Evolutionary conservation across 2,329 filamentous ascomycete species (phyloP).

Genomic region (Hypomyces perniciosus): DNA sequence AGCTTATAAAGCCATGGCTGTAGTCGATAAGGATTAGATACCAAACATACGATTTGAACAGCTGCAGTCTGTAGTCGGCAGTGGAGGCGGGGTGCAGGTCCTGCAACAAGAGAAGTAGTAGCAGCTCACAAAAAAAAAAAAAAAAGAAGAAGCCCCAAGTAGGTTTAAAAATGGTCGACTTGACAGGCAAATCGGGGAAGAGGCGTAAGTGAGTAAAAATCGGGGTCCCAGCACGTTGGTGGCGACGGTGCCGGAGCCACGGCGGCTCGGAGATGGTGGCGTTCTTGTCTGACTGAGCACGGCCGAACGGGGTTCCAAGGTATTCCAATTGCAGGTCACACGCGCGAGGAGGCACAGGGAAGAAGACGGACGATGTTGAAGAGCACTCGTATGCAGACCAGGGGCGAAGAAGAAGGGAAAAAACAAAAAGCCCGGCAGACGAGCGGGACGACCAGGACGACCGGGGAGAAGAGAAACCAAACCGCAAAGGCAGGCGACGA

Average conservation of each 20-base stretch:
- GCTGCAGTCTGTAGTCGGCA: no score
- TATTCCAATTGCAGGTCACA: background rate
- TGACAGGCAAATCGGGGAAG: background rate
- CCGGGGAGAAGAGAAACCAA: background rate
- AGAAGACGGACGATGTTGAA: background rate
- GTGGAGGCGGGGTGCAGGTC: no score
- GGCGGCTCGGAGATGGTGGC: slow-evolving; percentile 7
- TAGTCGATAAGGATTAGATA: background rate
- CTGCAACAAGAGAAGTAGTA: no score
- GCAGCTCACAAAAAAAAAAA: background rate
- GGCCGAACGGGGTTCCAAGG: background rate
- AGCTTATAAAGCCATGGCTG: slow-evolving; percentile 6
- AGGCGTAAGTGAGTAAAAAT: background rate
- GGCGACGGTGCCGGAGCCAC: slow-evolving; percentile 10
- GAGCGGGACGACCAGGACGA: background rate
- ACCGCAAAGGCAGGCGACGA: background rate
- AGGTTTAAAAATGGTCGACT: background rate
- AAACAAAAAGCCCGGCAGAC: background rate
- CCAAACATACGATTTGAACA: background rate
- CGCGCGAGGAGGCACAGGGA: slow-evolving; percentile 1
- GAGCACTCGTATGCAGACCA: background rate
- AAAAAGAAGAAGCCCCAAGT: background rate
- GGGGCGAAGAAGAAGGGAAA: background rate
- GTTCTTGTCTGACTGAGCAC: slow-evolving; percentile 3
- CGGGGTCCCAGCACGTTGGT: slow-evolving; percentile 4